These are phyloP conservation scores for Malus hybrid DNA, from an alignment of 331 rosid species.

Conservation along the genomic window DNA sequence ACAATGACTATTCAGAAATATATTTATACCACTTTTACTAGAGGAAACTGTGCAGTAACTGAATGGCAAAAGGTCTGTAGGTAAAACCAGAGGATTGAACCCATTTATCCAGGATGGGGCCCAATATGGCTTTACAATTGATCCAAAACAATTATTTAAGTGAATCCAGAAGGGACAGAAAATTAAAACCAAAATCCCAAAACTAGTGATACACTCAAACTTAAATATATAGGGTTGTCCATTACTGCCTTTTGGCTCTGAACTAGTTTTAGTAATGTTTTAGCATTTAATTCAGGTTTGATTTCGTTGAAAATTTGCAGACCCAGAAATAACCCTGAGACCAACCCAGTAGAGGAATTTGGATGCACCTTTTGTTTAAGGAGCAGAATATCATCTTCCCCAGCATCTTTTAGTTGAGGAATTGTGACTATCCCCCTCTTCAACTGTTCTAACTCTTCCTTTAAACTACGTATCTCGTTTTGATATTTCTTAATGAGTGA, in stretches of 20 bases:
- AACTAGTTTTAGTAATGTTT: background rate
- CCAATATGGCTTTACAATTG: background rate
- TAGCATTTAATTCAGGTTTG: background rate
- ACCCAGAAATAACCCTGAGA: constrained; percentile 5
- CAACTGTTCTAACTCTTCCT: constrained; percentile 87
- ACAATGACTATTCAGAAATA: background rate
- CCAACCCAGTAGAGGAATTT: constrained; percentile 12
- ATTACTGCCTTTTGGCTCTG: background rate
- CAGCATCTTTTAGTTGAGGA: constrained; percentile 66
- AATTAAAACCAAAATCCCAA: background rate
- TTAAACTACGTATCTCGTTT: constrained; percentile 78
- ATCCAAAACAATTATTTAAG: background rate
- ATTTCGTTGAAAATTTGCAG: background rate
- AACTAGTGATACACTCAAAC: background rate
- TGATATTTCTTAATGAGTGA: constrained; percentile 98
- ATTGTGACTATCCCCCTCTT: constrained; percentile 73
- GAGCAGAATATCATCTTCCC: constrained; percentile 61
- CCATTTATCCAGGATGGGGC: background rate
- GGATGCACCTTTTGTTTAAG: constrained; percentile 77
- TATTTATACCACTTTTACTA: background rate
- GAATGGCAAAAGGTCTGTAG: background rate
- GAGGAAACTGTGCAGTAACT: background rate
- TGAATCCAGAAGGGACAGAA: background rate
- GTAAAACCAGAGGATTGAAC: background rate
- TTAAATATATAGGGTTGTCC: background rate